Evolutionary conservation across 169 alveolate species (phyloP), one percentile per base, ranked within the genome.

Genomic region (Babesia caballi): DNA sequence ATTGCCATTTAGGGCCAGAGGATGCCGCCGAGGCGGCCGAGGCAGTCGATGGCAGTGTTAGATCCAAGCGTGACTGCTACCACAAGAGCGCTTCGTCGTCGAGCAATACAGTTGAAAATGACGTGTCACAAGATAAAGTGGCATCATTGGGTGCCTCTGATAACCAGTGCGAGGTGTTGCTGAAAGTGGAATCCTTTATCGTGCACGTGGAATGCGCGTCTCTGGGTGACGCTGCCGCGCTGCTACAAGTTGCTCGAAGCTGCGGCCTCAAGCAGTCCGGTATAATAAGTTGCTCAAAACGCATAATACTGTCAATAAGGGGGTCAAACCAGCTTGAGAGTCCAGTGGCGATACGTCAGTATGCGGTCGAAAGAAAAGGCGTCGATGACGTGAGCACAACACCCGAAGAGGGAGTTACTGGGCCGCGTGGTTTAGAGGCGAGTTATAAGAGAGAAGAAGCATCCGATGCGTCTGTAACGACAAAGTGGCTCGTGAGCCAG

Each of bases 211-310:
- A 88, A 46, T 88, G 90, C 52, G 57, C 32, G 4, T 42, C 61
- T 49, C 28, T 88, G 33, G 66, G 38, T 23, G 83, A 72, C 57
- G 91, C 91, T 8, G 33, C 70, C 23, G 61, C 52, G 28, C 66
- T 88, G n/a, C 60, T 88, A 32, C 69, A 84, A 21, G 19, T 88
- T 27, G 81, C 84, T 15, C 78, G 78, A 56, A n/a, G 32, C 35
- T 53, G 82, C 28, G 93, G 93, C 0, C 69, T 88, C 41, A 88
- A 88, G 63, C 91, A 88, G 59, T 84, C 91, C 23, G 93, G 93
- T 0, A 63, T 88, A 2, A 42, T 80, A 12, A 67, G 88, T 11
- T 74, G 67, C 51, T 46, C 66, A 27, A 82, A 75, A 42, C 30
- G 76, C 66, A 38, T 81, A 23, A 84, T 85, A 0, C 72, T 88